Conservation (phyloP, 2,329 filamentous ascomycete species). For the Diaporthe sp. region DNA sequence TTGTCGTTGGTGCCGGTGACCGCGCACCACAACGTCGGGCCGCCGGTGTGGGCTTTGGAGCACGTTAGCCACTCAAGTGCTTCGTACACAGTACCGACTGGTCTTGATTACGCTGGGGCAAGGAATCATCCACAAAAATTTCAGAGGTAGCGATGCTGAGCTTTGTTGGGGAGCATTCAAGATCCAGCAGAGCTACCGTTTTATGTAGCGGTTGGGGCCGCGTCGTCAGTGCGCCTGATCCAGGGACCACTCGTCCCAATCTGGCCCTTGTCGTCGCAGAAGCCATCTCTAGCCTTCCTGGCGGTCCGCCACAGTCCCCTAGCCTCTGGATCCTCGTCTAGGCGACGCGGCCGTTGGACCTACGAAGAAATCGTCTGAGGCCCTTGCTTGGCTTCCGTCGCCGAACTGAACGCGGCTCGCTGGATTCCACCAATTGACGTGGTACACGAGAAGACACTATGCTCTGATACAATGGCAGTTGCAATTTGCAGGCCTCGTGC, state of each 20-base stretch:
- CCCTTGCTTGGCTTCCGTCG: conserved; percentile 28
- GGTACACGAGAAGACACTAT: conserved; percentile 16
- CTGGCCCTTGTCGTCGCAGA: conserved; percentile 6
- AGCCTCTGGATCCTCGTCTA: conserved; percentile 12
- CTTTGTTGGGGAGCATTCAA: conserved; percentile 5
- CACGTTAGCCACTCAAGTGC: not conserved
- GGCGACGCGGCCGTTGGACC: conserved; percentile 3
- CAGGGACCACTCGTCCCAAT: conserved; percentile 9
- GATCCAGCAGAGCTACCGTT: conserved; percentile 14
- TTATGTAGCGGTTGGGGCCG: conserved; percentile 12
- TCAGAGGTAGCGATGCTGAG: not conserved
- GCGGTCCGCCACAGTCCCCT: not conserved
- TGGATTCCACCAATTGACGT: conserved; percentile 35
- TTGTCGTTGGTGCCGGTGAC: not conserved
- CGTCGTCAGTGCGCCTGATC: conserved; percentile 13
- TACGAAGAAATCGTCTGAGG: not conserved
- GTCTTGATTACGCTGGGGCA: not conserved
- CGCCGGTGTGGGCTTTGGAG: not conserved
- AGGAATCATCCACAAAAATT: not conserved
- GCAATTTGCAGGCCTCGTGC: conserved; percentile 18
- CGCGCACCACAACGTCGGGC: conserved; percentile 5
- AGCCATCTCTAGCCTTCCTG: not conserved
- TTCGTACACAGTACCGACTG: not conserved
- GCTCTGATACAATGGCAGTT: conserved; percentile 25
- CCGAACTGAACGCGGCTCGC: conserved; percentile 24